Evolutionary conservation across 371 early-diverging fungal species (phyloP).

Genomic region (Ordospora colligata): DNA sequence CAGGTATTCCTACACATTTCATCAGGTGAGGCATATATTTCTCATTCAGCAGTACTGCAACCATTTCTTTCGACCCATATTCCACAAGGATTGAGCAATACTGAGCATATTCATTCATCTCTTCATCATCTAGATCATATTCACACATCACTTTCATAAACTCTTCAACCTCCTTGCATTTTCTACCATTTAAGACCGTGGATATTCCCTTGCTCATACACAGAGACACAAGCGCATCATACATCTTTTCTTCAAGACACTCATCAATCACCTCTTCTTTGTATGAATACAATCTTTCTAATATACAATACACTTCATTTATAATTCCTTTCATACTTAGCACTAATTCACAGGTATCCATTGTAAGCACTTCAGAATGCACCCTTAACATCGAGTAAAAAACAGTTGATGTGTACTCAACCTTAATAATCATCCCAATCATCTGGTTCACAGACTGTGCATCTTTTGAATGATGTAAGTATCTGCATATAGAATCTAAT

Average conservation of each 20-base stretch:
- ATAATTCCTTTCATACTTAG: neutral
- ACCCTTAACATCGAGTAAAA: neutral
- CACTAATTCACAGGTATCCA: neutral
- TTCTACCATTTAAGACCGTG: neutral
- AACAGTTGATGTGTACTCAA: neutral
- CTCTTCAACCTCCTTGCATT: neutral
- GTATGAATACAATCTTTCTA: neutral
- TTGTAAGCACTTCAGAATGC: neutral
- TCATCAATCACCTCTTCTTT: neutral
- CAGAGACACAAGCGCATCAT: neutral
- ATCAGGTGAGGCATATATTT: constrained; percentile 6
- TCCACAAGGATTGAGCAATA: neutral
- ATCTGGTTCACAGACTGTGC: neutral
- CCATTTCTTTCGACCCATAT: neutral
- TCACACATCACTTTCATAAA: neutral
- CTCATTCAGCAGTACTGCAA: neutral
- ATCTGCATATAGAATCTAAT: neutral
- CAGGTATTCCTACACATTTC: neutral
- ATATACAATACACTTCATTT: neutral
- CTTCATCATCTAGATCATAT: neutral
- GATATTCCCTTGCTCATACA: neutral
- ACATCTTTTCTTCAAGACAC: neutral
- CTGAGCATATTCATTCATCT: neutral
- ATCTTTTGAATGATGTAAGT: neutral
- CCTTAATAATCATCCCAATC: neutral